Base-by-base conservation (phyloP, 2,329 filamentous ascomycete genomes). In the Colletotrichum sp. region DNA sequence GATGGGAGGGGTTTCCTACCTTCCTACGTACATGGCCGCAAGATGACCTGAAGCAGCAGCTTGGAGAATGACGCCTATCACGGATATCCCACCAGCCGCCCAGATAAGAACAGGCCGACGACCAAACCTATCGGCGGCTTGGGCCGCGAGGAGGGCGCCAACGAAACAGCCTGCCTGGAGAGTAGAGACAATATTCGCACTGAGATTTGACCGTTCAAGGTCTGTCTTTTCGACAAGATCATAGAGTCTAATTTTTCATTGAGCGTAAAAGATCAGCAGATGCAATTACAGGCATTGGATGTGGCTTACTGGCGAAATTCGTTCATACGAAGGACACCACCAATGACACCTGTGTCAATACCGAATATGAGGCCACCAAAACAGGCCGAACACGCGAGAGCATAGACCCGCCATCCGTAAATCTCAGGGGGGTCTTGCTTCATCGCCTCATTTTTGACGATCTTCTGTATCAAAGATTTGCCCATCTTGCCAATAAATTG, bases 81-180 rank as follows among this genome's bases (percentile, higher is more conserved):
- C 77, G 68, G 88, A 89, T 76, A 92, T 87, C 7, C 86, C 74
- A 2, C 88, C 88, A 7, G 88, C 89, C 34, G 89, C 84, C 75
- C 66, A 70, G 9, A 90, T 84, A 68, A 91, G 87, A 1, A 89
- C 89, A 75, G 85, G 84, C 74, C 87, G 87, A 39, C 90, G 87
- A 16, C 90, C 90, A 57, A 90, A 86, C 16, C 86, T 85, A 77
- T 92, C 90, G 84, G 91, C 90, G 13, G 13, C 89, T 89, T 57
- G 90, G 82, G 28, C 89, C 89, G 77, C 87, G 88, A 83, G 89
- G 87, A 44, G 91, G 83, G 44, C 89, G 85, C 90, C 90, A 77
- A 91, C 88, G 30, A 90, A 86, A 69, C 89, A 89, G 21, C 90
- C 90, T 5, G 89, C 90, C 18, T 88, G 89, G 78, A 91, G 91